Base-by-base conservation (phyloP, 2,329 filamentous ascomycete species). In the Penicillium sp. region DNA sequence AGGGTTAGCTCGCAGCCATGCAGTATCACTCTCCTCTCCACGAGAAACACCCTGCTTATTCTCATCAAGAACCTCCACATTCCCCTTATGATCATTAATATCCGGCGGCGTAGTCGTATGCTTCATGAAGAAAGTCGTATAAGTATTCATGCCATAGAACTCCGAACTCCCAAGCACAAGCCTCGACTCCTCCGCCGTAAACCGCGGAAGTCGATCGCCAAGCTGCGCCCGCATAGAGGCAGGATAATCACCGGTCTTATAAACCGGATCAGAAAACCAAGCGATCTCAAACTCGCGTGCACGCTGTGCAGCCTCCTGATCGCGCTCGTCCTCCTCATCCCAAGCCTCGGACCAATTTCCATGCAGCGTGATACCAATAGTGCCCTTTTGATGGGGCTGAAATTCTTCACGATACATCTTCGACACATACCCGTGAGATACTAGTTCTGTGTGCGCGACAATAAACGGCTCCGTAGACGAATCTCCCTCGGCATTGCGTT, bases 91-190 rank as follows among this genome's bases (percentile, higher is more conserved):
- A 76, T 93, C 89, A 52, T 89, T 82, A 9, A 78, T 53, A 51
- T 69, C 67, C 8, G 67, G 53, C 0, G 80, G 75, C 2, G 80
- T 81, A 25, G 81, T 78, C 67, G 83, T 83, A 76, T 92, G 87
- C 74, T 85, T 85, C 75, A 92, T 84, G 75, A 89, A 93, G 79
- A 92, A 89, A 67, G 89, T 86, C 20, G 89, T 91, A 78, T 93
- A 93, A 77, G 89, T 87, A 79, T 93, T 92, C 88, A 92, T 91
- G 70, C 89, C 90, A 74, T 92, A 93, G 75, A 92, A 93, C 77
- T 92, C 89, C 69, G 91, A 92, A 67, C 86, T 89, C 9, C 88
- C 89, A 67, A 87, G 80, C 44, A 93, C 85, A 20, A 92, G 78
- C 5, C 81, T 82, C 6, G 76, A 72, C 71, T 93, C 89, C 61